Percentiles rank a stretch among this genome's conserved stretches.
phyloP scores from a whole-genome alignment of 768 basidiomycete genomes.

The Agrocybe praecox region DNA sequence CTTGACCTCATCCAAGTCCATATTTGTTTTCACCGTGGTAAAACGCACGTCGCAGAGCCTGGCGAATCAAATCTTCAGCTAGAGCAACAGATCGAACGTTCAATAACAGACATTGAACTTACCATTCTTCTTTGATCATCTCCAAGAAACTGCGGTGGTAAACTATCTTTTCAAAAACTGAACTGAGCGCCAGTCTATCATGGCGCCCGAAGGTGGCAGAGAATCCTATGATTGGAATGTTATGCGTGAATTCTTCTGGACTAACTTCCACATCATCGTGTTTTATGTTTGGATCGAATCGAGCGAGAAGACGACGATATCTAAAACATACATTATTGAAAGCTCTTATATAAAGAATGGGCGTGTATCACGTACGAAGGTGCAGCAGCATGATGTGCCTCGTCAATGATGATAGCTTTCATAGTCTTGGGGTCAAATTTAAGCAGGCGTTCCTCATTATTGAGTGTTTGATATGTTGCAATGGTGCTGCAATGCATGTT shows the following conservation, averaged over 20 bases:
- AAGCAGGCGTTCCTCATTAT: slow-evolving; percentile 58
- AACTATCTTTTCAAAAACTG: slow-evolving; percentile 89
- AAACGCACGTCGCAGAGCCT: slow-evolving; percentile 89
- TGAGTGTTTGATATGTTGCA: slow-evolving; percentile 87
- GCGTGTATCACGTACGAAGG: slow-evolving; percentile 63
- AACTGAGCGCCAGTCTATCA: slow-evolving; percentile 86
- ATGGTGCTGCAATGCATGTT: slow-evolving; percentile 59
- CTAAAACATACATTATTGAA: slow-evolving; percentile 31
- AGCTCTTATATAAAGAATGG: background rate
- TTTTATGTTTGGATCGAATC: slow-evolving; percentile 72
- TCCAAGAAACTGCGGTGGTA: slow-evolving; percentile 90
- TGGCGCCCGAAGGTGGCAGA: slow-evolving; percentile 94
- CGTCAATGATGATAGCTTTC: slow-evolving; percentile 86
- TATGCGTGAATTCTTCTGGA: slow-evolving; percentile 38
- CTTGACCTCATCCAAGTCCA: slow-evolving; percentile 69
- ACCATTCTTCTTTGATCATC: slow-evolving; percentile 95
- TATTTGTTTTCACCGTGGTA: slow-evolving; percentile 76
- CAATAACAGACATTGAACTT: slow-evolving; percentile 5
- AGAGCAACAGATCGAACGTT: background rate
- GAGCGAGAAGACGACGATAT: slow-evolving; percentile 82
- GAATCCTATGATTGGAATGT: slow-evolving; percentile 88
- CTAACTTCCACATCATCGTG: slow-evolving; percentile 47
- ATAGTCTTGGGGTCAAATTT: slow-evolving; percentile 74
- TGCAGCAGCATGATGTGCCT: slow-evolving; percentile 95
- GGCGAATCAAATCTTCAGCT: slow-evolving; percentile 15